phyloP scores from a whole-genome alignment of 371 early-diverging fungal species.

The Haplosporangium sp. region DNA sequence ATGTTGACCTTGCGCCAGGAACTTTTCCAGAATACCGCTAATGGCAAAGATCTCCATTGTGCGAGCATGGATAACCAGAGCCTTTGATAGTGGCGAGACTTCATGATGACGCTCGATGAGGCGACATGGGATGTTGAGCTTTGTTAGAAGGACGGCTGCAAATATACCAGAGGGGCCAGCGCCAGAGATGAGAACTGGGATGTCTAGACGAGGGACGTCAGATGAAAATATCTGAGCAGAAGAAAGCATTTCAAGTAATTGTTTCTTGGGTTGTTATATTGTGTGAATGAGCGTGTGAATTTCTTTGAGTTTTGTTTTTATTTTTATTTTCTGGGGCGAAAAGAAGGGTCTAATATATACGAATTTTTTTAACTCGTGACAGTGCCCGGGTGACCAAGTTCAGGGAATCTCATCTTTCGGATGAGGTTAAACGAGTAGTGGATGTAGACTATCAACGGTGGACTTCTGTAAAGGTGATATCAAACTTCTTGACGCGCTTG shows the following conservation, averaged over 20 bases:
- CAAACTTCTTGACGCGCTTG: neutral
- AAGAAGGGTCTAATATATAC: neutral
- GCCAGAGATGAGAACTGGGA: constrained; percentile 63
- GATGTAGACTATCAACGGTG: too few species aligned
- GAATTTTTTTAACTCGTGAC: too few species aligned
- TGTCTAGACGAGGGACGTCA: neutral
- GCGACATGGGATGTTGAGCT: constrained; percentile 39
- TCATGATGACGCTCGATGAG: constrained; percentile 47
- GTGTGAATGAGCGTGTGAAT: neutral
- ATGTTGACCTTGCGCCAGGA: constrained; percentile 19
- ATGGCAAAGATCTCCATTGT: constrained; percentile 50
- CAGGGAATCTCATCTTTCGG: neutral
- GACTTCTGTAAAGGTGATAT: neutral
- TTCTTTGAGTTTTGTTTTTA: neutral
- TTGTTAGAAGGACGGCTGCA: constrained; percentile 44
- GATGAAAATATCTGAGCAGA: constrained; percentile 2
- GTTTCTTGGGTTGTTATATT: neutral
- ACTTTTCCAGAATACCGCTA: constrained; percentile 34
- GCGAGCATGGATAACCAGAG: constrained; percentile 48
- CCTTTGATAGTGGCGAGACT: constrained; percentile 39
- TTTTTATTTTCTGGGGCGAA: neutral
- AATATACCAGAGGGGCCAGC: constrained; percentile 72
- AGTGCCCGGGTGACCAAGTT: too few species aligned
- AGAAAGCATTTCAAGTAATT: neutral
- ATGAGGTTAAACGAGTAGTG: neutral